Evolutionary conservation across 2,329 filamentous ascomycete genomes (phyloP).

Genomic region (Beauveria brongniartii): DNA sequence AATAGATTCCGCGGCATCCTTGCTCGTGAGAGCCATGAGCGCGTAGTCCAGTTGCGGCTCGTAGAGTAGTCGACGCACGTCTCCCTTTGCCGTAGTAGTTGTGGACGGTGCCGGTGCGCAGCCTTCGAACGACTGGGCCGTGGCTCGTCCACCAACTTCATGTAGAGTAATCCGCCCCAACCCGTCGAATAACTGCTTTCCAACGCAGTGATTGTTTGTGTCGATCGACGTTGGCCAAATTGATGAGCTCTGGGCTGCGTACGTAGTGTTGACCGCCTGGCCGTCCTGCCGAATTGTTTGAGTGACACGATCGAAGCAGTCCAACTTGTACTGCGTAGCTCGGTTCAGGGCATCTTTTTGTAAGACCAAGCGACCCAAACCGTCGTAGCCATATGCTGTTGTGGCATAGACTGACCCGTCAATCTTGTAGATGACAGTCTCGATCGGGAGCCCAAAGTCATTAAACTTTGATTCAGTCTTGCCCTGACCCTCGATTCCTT

Average conservation of each 20-base stretch:
- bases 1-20: background rate
- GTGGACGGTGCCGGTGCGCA: background rate
- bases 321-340: background rate
- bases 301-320: background rate
- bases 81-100: background rate
- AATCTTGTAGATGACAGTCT: background rate
- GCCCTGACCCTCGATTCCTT: background rate
- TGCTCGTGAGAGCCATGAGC: background rate
- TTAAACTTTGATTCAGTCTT: background rate
- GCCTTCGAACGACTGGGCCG: background rate
- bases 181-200: background rate
- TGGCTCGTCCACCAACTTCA: background rate
- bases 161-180: background rate
- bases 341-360: background rate
- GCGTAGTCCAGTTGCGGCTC: background rate
- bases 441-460: background rate
- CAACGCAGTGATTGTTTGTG: background rate
- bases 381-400: background rate
- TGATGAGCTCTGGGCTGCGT: background rate
- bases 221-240: background rate
- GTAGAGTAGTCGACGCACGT: background rate
- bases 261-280: background rate
- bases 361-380: background rate
- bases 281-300: background rate
- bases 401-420: background rate